Base-by-base conservation (phyloP, 2,329 filamentous ascomycete genomes). In the Apiospora pterosperma region DNA sequence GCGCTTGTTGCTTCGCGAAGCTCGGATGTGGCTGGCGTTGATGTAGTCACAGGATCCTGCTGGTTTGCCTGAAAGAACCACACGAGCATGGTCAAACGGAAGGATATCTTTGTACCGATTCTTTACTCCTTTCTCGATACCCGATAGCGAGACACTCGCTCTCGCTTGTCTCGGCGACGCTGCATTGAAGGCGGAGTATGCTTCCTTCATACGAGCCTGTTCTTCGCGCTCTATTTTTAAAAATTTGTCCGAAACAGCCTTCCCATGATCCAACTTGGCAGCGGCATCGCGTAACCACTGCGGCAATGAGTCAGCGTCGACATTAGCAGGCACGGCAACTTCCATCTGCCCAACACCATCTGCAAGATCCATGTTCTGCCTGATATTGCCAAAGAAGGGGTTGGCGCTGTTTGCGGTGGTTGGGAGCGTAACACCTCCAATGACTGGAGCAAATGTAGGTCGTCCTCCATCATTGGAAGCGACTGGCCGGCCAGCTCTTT, bases 21-120 rank as follows among this genome's bases (percentile, higher is more conserved):
- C 87, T 75, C 91, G 90, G 67, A 98, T 82, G 70, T 97, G 88
- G 75, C 92, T 98, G 21, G 94, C 96, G 74, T 99, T 99, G 78
- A 99, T 89, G 73, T 99, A 99, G 76, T 99, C 96, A 76, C 95
- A 97, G 25, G 82, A 84, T 14, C 89, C 90, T 1, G 85, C 80
- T 0, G 85, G 80, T 39, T 90, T 87, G 48, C 88, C 87, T 69
- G 91, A 84, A 59, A 99, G 79, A 69, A 88, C 93, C 63, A 99
- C 96, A 65, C 96, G 84, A 3, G 93, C 90, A 77, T 99, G 96
- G 73, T 98, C 95, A 75, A 96, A 99, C 0, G 96, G 96, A 79
- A 97, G 90, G 64, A 98, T 97, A 70, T 97, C 96, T 80, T 97
- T 98, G 81, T 99, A 99, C 10, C 96, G 88, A 72, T 99, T 99